These are phyloP conservation scores for Fagus crenata DNA, from an alignment of 306 rosid genomes.

Conservation along the genomic window DNA sequence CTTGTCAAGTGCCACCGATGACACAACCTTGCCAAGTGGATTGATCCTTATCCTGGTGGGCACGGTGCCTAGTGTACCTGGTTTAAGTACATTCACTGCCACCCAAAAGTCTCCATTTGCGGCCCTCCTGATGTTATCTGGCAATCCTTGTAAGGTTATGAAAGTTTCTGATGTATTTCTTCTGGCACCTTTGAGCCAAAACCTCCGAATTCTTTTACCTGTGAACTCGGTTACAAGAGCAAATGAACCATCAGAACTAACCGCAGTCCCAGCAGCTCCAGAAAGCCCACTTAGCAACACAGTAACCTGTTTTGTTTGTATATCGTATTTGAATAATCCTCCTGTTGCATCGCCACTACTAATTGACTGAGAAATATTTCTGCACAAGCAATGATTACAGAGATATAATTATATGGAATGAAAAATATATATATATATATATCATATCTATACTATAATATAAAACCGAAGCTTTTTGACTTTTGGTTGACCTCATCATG, in stretches of 20 bases:
- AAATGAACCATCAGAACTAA: slow-evolving; percentile 37
- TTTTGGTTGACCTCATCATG: too few relatives aligned
- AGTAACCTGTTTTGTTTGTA: slow-evolving; percentile 35
- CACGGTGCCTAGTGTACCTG: not conserved
- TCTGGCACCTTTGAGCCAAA: slow-evolving; percentile 37
- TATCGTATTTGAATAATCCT: slow-evolving; percentile 38
- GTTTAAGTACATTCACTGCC: slow-evolving; percentile 20
- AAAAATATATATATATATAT: too few relatives aligned
- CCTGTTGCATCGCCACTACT: slow-evolving; percentile 38
- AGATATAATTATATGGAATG: not conserved
- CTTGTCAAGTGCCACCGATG: not conserved
- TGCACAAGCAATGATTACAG: not conserved
- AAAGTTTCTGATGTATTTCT: slow-evolving; percentile 34
- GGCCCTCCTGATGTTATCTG: slow-evolving; percentile 37
- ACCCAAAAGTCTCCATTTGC: slow-evolving; percentile 35
- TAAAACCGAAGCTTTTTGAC: too few relatives aligned
- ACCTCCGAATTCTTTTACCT: slow-evolving; percentile 26
- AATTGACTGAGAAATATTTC: not conserved
- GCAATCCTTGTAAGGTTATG: slow-evolving; percentile 18
- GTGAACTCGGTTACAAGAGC: slow-evolving; percentile 36
- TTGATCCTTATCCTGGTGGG: not conserved
- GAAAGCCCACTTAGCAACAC: slow-evolving; percentile 39
- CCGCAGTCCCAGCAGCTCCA: slow-evolving; percentile 44
- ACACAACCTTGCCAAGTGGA: not conserved
- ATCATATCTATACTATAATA: too few relatives aligned